These are phyloP conservation scores for Colletotrichum sp. DNA, from an alignment of 2,329 filamentous ascomycete species.

Conservation along the genomic window DNA sequence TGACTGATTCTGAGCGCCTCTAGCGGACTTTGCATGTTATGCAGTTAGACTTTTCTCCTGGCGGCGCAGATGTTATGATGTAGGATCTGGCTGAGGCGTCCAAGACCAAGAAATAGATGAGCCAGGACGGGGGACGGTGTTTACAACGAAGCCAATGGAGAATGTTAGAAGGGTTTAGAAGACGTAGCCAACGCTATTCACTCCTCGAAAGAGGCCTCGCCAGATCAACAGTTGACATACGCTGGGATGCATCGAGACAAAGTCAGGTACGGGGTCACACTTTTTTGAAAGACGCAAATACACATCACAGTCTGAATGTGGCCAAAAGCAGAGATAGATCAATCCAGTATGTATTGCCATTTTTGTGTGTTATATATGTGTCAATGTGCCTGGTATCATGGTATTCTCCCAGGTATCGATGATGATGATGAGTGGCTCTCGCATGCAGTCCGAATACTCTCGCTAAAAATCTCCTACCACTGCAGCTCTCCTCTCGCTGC, in stretches of 20 bases:
- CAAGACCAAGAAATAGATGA: neutral
- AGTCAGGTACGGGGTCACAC: neutral
- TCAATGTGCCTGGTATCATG: neutral
- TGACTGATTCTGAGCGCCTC: neutral
- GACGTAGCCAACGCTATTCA: neutral
- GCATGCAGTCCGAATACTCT: neutral
- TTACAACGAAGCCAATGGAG: neutral
- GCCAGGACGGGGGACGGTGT: neutral
- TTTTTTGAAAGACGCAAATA: neutral
- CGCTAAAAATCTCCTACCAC: neutral
- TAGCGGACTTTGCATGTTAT: rapidly evolving
- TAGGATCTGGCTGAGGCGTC: neutral
- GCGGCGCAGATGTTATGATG: neutral
- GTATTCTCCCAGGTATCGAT: neutral
- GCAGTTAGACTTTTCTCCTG: neutral
- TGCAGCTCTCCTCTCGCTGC: neutral
- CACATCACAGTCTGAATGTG: neutral
- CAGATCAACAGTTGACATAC: neutral
- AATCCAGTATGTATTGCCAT: neutral
- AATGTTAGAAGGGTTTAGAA: neutral
- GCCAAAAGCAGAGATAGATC: neutral
- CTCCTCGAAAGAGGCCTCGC: neutral
- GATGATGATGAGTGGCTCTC: neutral
- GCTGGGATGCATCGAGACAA: neutral
- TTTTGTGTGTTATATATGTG: neutral